Evolutionary conservation across 1,139 yeast species (phyloP), one percentile per base, ranked within the genome.

Genomic region (Pneumocystis jirovecii): DNA sequence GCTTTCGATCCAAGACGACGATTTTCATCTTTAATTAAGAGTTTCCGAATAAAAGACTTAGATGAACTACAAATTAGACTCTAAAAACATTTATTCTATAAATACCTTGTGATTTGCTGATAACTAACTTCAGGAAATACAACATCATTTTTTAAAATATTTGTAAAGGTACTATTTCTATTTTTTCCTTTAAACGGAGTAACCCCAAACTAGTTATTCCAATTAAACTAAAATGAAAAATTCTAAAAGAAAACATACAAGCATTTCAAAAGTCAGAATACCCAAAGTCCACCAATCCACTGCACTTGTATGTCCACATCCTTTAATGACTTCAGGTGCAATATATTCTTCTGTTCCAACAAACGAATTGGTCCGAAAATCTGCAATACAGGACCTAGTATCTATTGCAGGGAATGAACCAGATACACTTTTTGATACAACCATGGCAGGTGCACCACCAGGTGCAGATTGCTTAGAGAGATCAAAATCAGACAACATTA

Each of bases 241-340:
- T 31, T 31, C 34, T 31, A 21, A 21, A 12, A 8, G 25, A 40
- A 21, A 39, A 15, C 61, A 39, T 42, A 60, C 61, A 59, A 93
- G 78, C 98, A 93, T 93, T 73, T 93, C 98, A 74, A 84, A 93
- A 35, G 90, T 79, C 71, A 93, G 81, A 50, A 93, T 90, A 1
- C 98, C 98, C 68, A 93, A 78, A 0, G 98, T 93, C 98, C 98
- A 93, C 98, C 98, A 93, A 75, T 93, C 98, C 21, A 93, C 98
- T 0, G 97, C 96, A 34, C 93, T 87, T 0, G 97, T 93, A 73
- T 93, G 98, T 0, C 98, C 98, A 70, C 91, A 89, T 1, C 98
- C 97, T 72, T 95, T 80, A 67, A 93, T 93, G 10, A 93, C 98
- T 74, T 93, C 98, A 0, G 98, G 98, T 0, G 98, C 98, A 72